phyloP scores from a whole-genome alignment of 331 rosid species.

The Rosa hybrid region DNA sequence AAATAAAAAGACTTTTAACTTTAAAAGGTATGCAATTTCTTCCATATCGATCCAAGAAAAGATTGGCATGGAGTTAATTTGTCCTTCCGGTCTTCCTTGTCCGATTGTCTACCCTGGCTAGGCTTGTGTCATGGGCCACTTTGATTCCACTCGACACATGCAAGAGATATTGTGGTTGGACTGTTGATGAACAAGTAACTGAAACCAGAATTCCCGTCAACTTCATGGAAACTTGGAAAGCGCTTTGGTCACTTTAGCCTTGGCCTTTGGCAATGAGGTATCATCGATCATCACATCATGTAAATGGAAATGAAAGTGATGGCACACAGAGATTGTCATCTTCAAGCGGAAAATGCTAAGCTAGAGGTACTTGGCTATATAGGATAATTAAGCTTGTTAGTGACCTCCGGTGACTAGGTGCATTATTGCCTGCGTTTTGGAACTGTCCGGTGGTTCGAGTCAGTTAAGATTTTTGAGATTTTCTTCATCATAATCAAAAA shows the following conservation, averaged over 20 bases:
- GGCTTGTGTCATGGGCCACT: background rate
- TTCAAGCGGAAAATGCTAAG: too few species aligned
- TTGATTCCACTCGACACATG: background rate
- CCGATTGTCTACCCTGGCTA: background rate
- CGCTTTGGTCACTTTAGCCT: background rate
- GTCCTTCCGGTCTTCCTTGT: background rate
- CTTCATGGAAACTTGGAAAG: background rate
- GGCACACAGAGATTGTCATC: background rate
- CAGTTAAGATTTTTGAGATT: background rate
- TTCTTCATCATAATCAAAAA: too few species aligned
- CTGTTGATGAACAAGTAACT: background rate
- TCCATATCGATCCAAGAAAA: background rate
- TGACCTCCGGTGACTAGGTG: background rate
- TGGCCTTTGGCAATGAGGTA: background rate
- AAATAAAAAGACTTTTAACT: too few species aligned
- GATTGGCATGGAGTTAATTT: background rate
- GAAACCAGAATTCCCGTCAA: background rate
- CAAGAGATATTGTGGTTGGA: background rate
- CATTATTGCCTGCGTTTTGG: background rate
- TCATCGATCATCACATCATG: background rate
- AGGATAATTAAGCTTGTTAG: background rate
- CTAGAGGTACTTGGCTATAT: too few species aligned
- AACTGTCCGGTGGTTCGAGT: background rate
- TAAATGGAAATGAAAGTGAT: background rate
- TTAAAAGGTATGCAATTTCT: background rate